Conservation (phyloP, 306 rosid species). For the Cicer cuneatum region DNA sequence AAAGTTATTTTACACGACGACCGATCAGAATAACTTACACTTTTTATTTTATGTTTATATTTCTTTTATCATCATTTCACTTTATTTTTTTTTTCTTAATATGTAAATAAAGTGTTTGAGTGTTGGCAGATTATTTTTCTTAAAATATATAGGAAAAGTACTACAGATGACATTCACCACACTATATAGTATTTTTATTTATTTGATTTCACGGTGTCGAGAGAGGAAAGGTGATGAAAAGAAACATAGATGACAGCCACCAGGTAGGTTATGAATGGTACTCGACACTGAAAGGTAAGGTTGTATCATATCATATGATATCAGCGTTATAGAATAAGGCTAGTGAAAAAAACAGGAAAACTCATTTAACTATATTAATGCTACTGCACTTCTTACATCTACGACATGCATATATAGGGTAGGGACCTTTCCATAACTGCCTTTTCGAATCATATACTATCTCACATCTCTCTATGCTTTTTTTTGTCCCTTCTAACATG, state of each 20-base stretch:
- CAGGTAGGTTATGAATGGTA: slow-evolving; percentile 2
- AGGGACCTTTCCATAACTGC: slow-evolving; percentile 47
- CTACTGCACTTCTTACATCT: background rate
- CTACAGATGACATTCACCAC: background rate
- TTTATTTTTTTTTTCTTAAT: too few relatives aligned
- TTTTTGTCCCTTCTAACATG: slow-evolving; percentile 66
- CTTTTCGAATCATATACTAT: slow-evolving; percentile 39
- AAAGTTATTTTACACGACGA: too few relatives aligned
- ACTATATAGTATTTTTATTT: background rate
- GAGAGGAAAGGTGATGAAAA: background rate
- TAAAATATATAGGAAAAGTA: background rate
- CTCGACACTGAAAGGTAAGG: slow-evolving; percentile 2
- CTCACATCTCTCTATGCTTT: slow-evolving; percentile 21
- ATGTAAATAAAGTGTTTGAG: too few relatives aligned
- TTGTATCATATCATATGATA: background rate
- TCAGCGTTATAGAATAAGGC: slow-evolving; percentile 36
- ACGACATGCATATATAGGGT: slow-evolving; percentile 42
- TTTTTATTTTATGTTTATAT: too few relatives aligned
- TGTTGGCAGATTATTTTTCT: too few relatives aligned
- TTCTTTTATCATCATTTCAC: accelerated
- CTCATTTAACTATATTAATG: background rate
- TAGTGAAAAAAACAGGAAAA: slow-evolving; percentile 8
- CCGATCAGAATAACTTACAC: too few relatives aligned
- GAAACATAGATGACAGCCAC: background rate
- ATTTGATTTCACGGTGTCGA: background rate